These are phyloP conservation scores for Ganoderma resinaceum DNA, from an alignment of 1,284 basidiomycete genomes.

Conservation along the genomic window DNA sequence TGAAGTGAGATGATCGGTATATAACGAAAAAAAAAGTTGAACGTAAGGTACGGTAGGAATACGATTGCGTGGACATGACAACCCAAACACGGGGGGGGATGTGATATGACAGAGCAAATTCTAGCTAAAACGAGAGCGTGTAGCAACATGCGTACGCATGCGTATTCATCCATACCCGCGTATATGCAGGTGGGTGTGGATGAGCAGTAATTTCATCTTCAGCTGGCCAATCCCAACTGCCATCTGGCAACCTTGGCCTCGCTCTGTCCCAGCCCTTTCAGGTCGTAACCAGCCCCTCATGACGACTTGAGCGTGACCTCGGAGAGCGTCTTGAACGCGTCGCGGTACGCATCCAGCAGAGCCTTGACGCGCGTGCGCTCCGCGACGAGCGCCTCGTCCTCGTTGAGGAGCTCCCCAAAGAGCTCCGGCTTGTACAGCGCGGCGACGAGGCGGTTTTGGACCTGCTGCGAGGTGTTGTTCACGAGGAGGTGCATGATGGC, in stretches of 20 bases:
- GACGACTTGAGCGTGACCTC: slow-evolving; percentile 75
- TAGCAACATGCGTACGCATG: not conserved
- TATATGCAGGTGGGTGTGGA: not conserved
- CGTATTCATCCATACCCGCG: not conserved
- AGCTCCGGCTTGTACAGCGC: slow-evolving; percentile 94
- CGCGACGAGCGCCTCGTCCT: slow-evolving; percentile 94
- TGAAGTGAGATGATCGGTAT: not conserved
- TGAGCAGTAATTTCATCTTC: not conserved
- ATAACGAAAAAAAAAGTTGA: not conserved
- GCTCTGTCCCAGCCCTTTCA: not conserved
- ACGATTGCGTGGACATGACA: slow-evolving; percentile 3
- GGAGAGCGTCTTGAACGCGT: slow-evolving; percentile 90
- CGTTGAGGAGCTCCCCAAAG: slow-evolving; percentile 91
- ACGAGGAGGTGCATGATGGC: slow-evolving; percentile 97
- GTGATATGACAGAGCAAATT: slow-evolving; percentile 3
- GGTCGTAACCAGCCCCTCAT: not conserved
- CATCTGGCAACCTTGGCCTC: not conserved
- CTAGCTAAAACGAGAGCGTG: slow-evolving; percentile 5
- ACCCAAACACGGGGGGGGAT: not conserved
- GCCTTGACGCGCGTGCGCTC: slow-evolving; percentile 96
- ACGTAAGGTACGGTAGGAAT: slow-evolving; percentile 3
- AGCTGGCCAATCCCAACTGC: not conserved
- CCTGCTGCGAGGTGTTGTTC: slow-evolving; percentile 94
- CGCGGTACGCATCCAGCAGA: slow-evolving; percentile 95
- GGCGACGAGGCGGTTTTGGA: slow-evolving; percentile 95